Percentiles rank a stretch among this genome's conserved stretches.
Conservation (phyloP, 192 early-diverging fungal species). For the Coemansia brasiliensis region DNA sequence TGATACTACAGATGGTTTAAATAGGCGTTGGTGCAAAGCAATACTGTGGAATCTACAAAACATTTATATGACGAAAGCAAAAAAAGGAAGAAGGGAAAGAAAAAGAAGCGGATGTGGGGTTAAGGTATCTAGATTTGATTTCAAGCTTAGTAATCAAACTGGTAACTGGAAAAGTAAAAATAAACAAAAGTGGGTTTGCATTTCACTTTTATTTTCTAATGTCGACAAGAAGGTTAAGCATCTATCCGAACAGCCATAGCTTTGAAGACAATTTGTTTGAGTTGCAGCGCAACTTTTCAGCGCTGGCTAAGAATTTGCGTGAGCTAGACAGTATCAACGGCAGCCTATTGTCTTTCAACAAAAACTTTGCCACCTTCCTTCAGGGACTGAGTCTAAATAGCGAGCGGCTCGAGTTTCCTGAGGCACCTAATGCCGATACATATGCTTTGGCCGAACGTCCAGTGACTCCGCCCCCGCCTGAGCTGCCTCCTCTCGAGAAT, state of each 20-base stretch:
- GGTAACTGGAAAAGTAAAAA: neutral
- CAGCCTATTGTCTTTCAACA: conserved; percentile 47
- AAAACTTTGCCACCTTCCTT: conserved; percentile 46
- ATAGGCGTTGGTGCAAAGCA: neutral
- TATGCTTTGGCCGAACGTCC: conserved; percentile 35
- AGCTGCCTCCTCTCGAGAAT: neutral
- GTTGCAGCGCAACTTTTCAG: conserved; percentile 42
- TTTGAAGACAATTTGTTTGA: conserved; percentile 48
- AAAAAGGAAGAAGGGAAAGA: neutral
- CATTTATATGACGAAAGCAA: too few species aligned
- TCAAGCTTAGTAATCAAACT: neutral
- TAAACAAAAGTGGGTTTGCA: neutral
- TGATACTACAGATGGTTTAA: neutral
- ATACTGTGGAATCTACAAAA: too few species aligned
- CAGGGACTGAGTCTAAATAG: conserved; percentile 50
- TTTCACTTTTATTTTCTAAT: conserved; percentile 13
- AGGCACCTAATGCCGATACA: conserved; percentile 39
- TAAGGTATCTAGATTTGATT: too few species aligned
- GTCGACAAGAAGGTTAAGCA: conserved; percentile 46
- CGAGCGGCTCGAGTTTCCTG: conserved; percentile 44
- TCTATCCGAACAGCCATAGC: conserved; percentile 49
- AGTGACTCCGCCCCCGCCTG: conserved; percentile 21
- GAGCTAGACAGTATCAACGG: conserved; percentile 46
- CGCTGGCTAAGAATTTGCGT: conserved; percentile 32
- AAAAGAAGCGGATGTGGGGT: neutral